A percentile compares a stretch with the other conserved stretches of the same genome.
These are phyloP conservation scores for Cymbopogon citratus DNA, from an alignment of 176 grass and related monocot genomes.

Conservation along the genomic window DNA sequence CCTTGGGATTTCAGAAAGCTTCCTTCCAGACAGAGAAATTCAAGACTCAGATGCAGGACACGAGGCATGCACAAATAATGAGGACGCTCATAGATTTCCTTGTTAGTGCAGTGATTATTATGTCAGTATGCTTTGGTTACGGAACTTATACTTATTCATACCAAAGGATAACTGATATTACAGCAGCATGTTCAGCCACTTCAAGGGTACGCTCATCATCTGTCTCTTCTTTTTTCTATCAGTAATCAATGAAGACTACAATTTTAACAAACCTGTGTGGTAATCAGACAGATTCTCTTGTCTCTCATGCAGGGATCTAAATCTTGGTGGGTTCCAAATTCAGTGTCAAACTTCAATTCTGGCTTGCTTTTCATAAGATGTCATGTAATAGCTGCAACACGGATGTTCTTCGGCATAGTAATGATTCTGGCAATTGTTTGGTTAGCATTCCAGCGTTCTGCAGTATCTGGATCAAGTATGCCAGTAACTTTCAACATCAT, in stretches of 20 bases:
- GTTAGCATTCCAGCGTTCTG: slow-evolving; percentile 60
- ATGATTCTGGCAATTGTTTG: slow-evolving; percentile 80
- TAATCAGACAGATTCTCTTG: slow-evolving; percentile 4
- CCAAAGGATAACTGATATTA: slow-evolving; percentile 67
- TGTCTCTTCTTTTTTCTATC: not conserved
- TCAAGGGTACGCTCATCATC: slow-evolving; percentile 44
- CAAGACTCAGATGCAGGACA: slow-evolving; percentile 68
- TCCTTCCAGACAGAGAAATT: slow-evolving; percentile 76
- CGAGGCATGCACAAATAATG: slow-evolving; percentile 53
- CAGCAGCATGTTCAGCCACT: slow-evolving; percentile 46
- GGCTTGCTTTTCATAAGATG: slow-evolving; percentile 63
- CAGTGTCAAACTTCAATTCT: slow-evolving; percentile 64
- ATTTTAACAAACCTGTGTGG: not conserved
- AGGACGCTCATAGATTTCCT: slow-evolving; percentile 76
- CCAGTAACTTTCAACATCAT: slow-evolving; percentile 82
- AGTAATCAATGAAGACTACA: not conserved
- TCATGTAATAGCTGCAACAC: slow-evolving; percentile 52
- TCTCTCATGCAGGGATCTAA: slow-evolving; percentile 52
- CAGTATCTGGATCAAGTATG: slow-evolving; percentile 53
- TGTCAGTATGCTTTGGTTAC: slow-evolving; percentile 67
- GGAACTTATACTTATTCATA: slow-evolving; percentile 76
- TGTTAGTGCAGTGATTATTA: slow-evolving; percentile 77
- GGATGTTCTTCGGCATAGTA: slow-evolving; percentile 72
- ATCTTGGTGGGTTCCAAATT: slow-evolving; percentile 87
- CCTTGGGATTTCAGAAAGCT: slow-evolving; percentile 83